Evolutionary conservation across 345 rosid genomes (phyloP).

Genomic region (Hibiscus syriacus): DNA sequence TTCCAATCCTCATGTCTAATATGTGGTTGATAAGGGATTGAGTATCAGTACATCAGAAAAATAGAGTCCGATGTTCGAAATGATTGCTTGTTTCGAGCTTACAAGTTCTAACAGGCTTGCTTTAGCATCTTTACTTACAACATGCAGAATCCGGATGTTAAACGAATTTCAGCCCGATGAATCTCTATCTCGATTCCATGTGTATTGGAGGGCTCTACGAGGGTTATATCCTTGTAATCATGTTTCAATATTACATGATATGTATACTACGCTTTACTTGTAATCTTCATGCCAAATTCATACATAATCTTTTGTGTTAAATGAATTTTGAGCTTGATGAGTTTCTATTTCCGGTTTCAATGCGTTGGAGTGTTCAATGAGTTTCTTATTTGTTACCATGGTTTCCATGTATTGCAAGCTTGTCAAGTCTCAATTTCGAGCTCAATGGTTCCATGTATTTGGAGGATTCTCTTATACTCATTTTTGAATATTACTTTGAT

Average conservation of each 20-base stretch:
- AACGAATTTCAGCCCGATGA: background rate
- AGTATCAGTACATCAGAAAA: background rate
- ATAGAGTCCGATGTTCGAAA: background rate
- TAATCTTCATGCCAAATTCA: background rate
- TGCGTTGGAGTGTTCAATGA: background rate
- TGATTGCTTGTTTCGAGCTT: too few relatives aligned
- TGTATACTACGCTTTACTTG: background rate
- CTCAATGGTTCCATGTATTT: too few relatives aligned
- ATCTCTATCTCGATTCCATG: too few relatives aligned
- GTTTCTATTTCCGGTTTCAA: background rate
- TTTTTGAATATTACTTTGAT: background rate
- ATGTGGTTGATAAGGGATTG: too few relatives aligned
- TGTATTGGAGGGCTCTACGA: too few relatives aligned
- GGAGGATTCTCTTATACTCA: background rate
- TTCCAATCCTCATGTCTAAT: too few relatives aligned
- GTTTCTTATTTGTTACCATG: too few relatives aligned
- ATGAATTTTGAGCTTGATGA: background rate
- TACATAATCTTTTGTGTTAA: background rate
- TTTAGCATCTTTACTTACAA: slow-evolving; percentile 8
- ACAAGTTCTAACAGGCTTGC: too few relatives aligned
- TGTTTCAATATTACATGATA: too few relatives aligned
- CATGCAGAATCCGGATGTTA: background rate
- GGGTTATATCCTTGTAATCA: too few relatives aligned
- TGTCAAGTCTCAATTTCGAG: too few relatives aligned
- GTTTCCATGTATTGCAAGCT: too few relatives aligned